These are phyloP conservation scores for Posidonia oceanica DNA, from an alignment of 116 monocot species.

Conservation along the genomic window DNA sequence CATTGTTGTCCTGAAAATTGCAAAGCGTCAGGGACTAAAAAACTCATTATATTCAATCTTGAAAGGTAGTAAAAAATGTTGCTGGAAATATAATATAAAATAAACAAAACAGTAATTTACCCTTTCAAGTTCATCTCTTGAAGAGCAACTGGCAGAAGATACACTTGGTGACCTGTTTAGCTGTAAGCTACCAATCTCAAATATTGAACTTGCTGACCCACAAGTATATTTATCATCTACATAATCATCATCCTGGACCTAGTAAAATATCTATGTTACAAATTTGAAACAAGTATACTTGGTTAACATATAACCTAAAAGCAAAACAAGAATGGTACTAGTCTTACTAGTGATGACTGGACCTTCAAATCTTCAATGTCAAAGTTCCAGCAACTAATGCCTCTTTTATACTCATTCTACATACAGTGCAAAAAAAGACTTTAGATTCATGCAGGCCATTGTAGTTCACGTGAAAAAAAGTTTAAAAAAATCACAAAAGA, in stretches of 20 bases:
- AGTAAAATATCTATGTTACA: not conserved
- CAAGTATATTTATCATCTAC: not conserved
- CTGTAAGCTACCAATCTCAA: not conserved
- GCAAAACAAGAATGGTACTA: not conserved
- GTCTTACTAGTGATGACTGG: conserved; percentile 60
- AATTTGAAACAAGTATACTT: too few relatives aligned
- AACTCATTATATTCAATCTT: too few relatives aligned
- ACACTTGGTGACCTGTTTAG: not conserved
- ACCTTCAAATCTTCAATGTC: conserved; percentile 63
- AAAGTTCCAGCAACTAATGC: conserved; percentile 85
- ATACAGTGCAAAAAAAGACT: not conserved
- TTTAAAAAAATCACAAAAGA: too few relatives aligned
- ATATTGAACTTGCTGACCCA: not conserved
- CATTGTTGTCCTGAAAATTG: conserved; percentile 2
- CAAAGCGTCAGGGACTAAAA: not conserved
- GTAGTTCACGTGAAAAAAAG: too few relatives aligned
- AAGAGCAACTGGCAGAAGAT: conserved; percentile 6
- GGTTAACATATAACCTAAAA: not conserved
- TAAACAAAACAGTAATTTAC: not conserved
- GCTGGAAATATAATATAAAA: too few relatives aligned
- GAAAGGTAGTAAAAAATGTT: not conserved
- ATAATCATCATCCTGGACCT: conserved; percentile 7
- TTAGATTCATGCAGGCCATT: not conserved
- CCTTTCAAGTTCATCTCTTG: conserved; percentile 1
- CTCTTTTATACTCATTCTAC: conserved; percentile 74